Evolutionary conservation across 441 rosid species (phyloP).

Genomic region (Populus hybrid): DNA sequence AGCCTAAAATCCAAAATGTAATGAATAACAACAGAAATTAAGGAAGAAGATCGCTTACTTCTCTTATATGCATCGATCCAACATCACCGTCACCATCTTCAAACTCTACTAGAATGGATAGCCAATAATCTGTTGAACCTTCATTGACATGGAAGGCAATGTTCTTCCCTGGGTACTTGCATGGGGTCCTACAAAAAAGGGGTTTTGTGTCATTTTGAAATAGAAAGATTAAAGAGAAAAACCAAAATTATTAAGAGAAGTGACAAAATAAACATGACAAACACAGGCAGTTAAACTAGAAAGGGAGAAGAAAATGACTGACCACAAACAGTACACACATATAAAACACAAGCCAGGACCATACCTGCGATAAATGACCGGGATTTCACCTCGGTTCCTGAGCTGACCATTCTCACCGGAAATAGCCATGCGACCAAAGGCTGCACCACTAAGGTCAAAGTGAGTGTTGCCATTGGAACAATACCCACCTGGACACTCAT

Average conservation of each 20-base stretch:
- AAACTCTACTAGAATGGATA: slow-evolving; percentile 80
- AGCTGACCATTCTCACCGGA: slow-evolving; percentile 65
- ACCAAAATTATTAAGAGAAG: not conserved
- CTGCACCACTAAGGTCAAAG: slow-evolving; percentile 94
- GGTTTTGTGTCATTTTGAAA: not conserved
- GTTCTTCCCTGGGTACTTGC: slow-evolving; percentile 77
- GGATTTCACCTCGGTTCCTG: slow-evolving; percentile 79
- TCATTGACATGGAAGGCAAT: slow-evolving; percentile 87
- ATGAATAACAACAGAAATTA: not conserved
- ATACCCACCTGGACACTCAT: slow-evolving; percentile 79
- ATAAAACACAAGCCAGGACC: not conserved
- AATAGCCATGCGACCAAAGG: slow-evolving; percentile 88
- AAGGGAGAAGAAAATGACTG: not conserved
- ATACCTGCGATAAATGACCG: slow-evolving; percentile 73
- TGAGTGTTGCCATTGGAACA: slow-evolving; percentile 64
- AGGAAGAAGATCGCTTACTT: slow-evolving; percentile 25
- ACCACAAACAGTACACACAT: not conserved
- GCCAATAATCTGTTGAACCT: slow-evolving; percentile 82
- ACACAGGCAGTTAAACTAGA: not conserved
- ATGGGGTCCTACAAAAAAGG: slow-evolving; percentile 58
- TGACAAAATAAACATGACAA: slow-evolving; percentile 19
- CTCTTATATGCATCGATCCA: slow-evolving; percentile 86
- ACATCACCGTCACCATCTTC: slow-evolving; percentile 98
- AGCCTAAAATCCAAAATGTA: not conserved
- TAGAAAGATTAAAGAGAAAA: not conserved